Base-by-base conservation (phyloP, 2,329 filamentous ascomycete genomes). In the Epichloe aotearoae region DNA sequence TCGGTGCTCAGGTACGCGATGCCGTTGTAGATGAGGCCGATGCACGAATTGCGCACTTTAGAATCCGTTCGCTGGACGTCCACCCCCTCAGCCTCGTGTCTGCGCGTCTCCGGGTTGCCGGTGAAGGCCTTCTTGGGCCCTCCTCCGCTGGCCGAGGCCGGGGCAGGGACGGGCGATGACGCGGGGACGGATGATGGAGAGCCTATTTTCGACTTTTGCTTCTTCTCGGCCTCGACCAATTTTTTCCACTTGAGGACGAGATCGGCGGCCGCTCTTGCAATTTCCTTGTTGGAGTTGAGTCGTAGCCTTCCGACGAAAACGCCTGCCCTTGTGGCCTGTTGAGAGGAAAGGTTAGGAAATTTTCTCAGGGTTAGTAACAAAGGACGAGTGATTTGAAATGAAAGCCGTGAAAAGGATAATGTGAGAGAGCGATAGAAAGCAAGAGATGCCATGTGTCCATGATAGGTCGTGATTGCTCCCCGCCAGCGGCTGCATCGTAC, bases 21-120 rank as follows among this genome's bases (percentile, higher is more conserved):
- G 15, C 90, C 93, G 61, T 98, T 93, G 73, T 97, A 98, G 66
- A 98, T 79, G 42, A 98, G 77, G 47, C 88, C 89, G 55, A 96
- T 83, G 66, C 87, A 95, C 62, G 82, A 84, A 71, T 97, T 87
- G 53, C 93, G 85, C 19, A 79, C 77, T 52, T 75, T 71, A 53
- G 84, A 83, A 46, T 82, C 82, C 15, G 89, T 96, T 49, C 88
- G 79, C 57, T 83, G 80, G 59, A 80, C 79, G 60, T 90, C 82
- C 49, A 95, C 81, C 40, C 83, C 83, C 65, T 97, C 93, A n/a
- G 75, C 77, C 59, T 84, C 84, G 72, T 84, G 87, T 58, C 80
- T 88, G 59, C 93, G 82, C 73, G 89, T 93, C 62, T 90, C 83
- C 2, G 83, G 79, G 57, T 85, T 76, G 60, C 81, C 82, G 54